Percentiles rank a stretch among this genome's conserved stretches.
phyloP scores from a whole-genome alignment of 305 asterid genomes.

The Ruellia speciosa region DNA sequence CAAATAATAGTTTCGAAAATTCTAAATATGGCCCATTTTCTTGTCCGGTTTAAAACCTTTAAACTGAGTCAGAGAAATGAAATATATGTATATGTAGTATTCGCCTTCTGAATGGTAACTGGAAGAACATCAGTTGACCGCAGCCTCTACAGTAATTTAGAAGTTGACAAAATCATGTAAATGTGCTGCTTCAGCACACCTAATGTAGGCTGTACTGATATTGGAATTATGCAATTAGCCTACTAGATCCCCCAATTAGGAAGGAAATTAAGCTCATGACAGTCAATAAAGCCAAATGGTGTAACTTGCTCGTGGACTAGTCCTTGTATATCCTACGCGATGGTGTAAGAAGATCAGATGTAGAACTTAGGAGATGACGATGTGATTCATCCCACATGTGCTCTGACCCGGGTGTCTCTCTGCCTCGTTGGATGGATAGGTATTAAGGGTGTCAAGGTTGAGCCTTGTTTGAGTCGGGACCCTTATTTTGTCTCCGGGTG shows the following conservation, averaged over 20 bases:
- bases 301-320: not conserved
- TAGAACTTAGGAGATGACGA: not conserved
- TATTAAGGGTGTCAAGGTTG: not conserved
- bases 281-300: not conserved
- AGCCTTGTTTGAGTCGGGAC: conserved; percentile 29
- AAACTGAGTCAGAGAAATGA: not conserved
- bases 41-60: not conserved
- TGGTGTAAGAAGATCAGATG: not conserved
- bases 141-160: not conserved
- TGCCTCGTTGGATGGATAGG: conserved; percentile 49
- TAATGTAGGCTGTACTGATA: too few relatives aligned
- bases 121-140: not conserved
- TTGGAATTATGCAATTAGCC: too few relatives aligned
- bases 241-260: not conserved
- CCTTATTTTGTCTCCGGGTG: conserved; percentile 35
- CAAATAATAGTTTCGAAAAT: not conserved
- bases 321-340: too few relatives aligned
- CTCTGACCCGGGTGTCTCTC: not conserved
- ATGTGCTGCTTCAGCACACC: too few relatives aligned
- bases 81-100: not conserved
- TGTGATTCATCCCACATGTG: not conserved
- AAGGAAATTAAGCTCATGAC: not conserved
- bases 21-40: not conserved
- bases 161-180: too few relatives aligned
- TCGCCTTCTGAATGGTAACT: too few relatives aligned